Conservation (phyloP, 1,139 yeast species). For the Torulaspora globosa region DNA sequence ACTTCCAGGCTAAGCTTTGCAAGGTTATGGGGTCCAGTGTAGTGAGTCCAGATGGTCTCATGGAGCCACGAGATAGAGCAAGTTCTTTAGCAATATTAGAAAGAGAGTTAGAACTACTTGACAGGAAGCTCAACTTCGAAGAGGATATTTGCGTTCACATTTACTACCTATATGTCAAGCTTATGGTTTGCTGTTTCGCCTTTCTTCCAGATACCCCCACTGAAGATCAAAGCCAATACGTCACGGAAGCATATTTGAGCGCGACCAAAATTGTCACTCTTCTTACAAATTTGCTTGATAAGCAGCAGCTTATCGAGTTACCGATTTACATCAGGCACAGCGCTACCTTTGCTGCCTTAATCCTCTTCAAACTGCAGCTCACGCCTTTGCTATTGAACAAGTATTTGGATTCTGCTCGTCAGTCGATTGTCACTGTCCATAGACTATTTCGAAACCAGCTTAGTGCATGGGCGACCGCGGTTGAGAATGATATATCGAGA, state of each 20-base stretch:
- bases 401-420: constrained; percentile 84
- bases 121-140: constrained; percentile 36
- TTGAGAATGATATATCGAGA: constrained; percentile 85
- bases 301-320: constrained; percentile 67
- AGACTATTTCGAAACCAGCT: constrained; percentile 80
- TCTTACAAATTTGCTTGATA: constrained; percentile 65
- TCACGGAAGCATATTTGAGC: constrained; percentile 72
- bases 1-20: constrained; percentile 79
- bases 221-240: constrained; percentile 76
- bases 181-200: constrained; percentile 85
- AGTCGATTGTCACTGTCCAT: constrained; percentile 89
- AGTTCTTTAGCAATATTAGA: constrained; percentile 72
- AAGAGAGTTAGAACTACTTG: constrained; percentile 69
- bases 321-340: constrained; percentile 87
- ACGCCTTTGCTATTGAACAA: constrained; percentile 73
- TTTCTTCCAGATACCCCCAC: constrained; percentile 88
- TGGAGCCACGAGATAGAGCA: constrained; percentile 80
- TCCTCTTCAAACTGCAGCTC: constrained; percentile 75
- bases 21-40: constrained; percentile 86
- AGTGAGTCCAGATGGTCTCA: constrained; percentile 83
- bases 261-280: constrained; percentile 82
- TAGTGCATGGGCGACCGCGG: constrained; percentile 80
- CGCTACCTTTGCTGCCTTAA: constrained; percentile 73
- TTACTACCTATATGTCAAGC: constrained; percentile 69
- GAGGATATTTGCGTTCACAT: constrained; percentile 73